Evolutionary conservation across 495 filamentous ascomycete genomes (phyloP).

Genomic region (Lophiotrema nucula): DNA sequence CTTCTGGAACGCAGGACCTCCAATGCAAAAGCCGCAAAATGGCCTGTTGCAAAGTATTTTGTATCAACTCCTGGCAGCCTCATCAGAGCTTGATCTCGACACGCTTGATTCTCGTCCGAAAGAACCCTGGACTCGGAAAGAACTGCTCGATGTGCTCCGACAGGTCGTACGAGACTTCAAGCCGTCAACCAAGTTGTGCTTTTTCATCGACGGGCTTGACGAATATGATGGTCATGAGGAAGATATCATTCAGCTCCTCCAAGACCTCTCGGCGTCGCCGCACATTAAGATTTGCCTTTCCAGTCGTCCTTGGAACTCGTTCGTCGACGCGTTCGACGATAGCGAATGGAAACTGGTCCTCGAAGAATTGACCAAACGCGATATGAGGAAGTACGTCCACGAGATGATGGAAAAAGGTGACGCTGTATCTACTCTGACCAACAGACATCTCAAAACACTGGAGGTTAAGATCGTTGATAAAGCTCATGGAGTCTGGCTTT

Average conservation of each 20-base stretch:
- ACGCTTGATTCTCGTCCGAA: background rate
- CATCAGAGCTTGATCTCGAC: background rate
- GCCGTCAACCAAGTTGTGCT: slow-evolving; percentile 38
- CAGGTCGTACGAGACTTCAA: background rate
- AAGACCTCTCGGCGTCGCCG: background rate
- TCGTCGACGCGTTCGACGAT: background rate
- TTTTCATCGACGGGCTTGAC: slow-evolving; percentile 36
- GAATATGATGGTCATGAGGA: slow-evolving; percentile 17
- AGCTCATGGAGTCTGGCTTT: slow-evolving; percentile 37
- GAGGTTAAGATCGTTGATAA: slow-evolving; percentile 17
- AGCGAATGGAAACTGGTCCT: background rate
- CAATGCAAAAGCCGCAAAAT: slow-evolving; percentile 45
- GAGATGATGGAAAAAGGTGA: background rate
- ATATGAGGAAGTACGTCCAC: slow-evolving; percentile 3
- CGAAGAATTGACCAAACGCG: slow-evolving; percentile 6
- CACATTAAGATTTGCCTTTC: slow-evolving; percentile 12
- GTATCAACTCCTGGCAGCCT: slow-evolving; percentile 41
- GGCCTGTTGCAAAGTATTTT: slow-evolving; percentile 45
- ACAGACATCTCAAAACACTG: background rate
- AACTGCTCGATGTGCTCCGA: background rate
- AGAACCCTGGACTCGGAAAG: background rate
- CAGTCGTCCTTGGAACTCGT: slow-evolving; percentile 14
- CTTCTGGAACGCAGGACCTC: slow-evolving; percentile 46
- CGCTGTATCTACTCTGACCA: background rate
- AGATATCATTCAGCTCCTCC: background rate